These are phyloP conservation scores for Kwoniella shandongensis DNA, from an alignment of 768 basidiomycete species.

Conservation along the genomic window DNA sequence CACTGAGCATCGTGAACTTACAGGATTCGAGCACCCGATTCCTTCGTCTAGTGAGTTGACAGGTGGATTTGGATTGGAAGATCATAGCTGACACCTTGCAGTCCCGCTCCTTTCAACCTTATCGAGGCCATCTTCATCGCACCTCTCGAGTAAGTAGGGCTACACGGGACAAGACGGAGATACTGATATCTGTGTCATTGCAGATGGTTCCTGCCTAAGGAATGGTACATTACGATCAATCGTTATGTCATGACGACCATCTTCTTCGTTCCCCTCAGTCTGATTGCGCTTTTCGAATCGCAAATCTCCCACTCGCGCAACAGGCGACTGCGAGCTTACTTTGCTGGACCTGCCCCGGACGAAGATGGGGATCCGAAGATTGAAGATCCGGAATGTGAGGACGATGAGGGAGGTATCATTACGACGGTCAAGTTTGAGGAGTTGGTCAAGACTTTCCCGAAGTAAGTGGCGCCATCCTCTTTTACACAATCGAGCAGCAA, in stretches of 20 bases:
- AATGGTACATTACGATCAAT: slow-evolving; percentile 74
- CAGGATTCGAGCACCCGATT: slow-evolving; percentile 50
- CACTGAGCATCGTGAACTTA: background rate
- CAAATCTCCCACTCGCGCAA: slow-evolving; percentile 46
- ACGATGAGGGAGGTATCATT: slow-evolving; percentile 73
- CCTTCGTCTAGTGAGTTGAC: slow-evolving; percentile 61
- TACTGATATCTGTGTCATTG: background rate
- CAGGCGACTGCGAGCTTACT: slow-evolving; percentile 29
- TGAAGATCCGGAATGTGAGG: slow-evolving; percentile 69
- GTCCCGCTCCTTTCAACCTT: slow-evolving; percentile 87
- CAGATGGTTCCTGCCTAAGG: slow-evolving; percentile 56
- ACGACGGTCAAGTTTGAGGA: slow-evolving; percentile 45
- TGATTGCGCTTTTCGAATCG: slow-evolving; percentile 76
- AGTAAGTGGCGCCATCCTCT: slow-evolving; percentile 34
- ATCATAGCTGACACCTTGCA: slow-evolving; percentile 15
- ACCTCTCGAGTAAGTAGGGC: slow-evolving; percentile 73
- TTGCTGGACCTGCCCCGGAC: slow-evolving; percentile 39
- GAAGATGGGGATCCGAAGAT: slow-evolving; percentile 54
- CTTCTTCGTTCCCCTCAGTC: slow-evolving; percentile 76
- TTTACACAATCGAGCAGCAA: too few relatives aligned
- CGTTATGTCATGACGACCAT: slow-evolving; percentile 70
- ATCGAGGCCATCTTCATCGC: slow-evolving; percentile 76
- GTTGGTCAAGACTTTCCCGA: slow-evolving; percentile 46
- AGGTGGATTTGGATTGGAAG: background rate
- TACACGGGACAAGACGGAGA: background rate